Conservation (phyloP, 2,329 filamentous ascomycete species). For the Penicillium sp. region DNA sequence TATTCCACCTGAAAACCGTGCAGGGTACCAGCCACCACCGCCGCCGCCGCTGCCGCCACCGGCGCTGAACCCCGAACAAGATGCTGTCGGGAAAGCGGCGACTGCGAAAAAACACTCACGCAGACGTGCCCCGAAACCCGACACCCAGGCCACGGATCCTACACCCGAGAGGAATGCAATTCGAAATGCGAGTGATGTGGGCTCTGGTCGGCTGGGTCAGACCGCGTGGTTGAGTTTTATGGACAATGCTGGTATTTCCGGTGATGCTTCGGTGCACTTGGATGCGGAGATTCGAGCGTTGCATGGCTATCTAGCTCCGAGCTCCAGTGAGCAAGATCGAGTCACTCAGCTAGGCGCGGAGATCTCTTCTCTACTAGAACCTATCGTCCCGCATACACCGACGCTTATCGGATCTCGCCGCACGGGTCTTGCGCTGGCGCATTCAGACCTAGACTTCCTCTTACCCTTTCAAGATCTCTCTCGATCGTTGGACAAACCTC, state of each 20-base stretch:
- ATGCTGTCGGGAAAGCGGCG: constrained; percentile 1
- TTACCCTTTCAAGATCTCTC: constrained; percentile 34
- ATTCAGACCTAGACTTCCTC: constrained; percentile 59
- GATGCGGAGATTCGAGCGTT: constrained; percentile 52
- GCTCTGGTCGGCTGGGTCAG: constrained; percentile 20
- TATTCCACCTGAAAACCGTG: constrained; percentile 18
- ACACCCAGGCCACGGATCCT: not conserved
- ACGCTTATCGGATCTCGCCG: constrained; percentile 57
- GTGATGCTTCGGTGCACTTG: constrained; percentile 35
- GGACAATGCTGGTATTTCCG: constrained; percentile 4
- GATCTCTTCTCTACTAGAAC: constrained; percentile 33
- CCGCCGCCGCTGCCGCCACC: not conserved
- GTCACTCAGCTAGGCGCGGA: constrained; percentile 31
- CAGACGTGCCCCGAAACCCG: not conserved
- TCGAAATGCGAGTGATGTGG: constrained; percentile 14
- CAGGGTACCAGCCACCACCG: constrained; percentile 12
- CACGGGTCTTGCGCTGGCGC: constrained; percentile 54
- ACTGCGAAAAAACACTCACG: constrained; percentile 8
- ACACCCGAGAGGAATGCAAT: constrained; percentile 4
- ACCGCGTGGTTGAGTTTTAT: constrained; percentile 40
- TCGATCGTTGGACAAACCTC: constrained; percentile 23
- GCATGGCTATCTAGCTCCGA: constrained; percentile 48
- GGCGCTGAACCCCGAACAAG: not conserved
- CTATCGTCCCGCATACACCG: constrained; percentile 31
- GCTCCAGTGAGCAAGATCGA: constrained; percentile 41